A percentile compares a stretch with the other conserved stretches of the same genome.
Evolutionary conservation across 2,329 filamentous ascomycete genomes (phyloP).

Genomic region (Byssoonygena ceratinophila): DNA sequence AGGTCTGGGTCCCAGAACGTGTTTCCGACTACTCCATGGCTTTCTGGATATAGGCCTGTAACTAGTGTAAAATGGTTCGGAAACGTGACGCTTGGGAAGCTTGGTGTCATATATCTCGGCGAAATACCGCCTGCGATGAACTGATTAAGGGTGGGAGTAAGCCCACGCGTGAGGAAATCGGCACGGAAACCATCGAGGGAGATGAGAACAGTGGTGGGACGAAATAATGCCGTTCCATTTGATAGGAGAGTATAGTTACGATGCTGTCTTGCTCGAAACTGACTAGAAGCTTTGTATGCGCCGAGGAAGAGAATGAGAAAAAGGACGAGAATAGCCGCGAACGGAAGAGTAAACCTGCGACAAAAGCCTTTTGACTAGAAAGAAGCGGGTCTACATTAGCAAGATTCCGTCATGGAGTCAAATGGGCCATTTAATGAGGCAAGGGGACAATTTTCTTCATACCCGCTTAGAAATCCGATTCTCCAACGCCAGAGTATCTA

Average conservation of each 20-base stretch:
- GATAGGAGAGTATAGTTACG: slow-evolving; percentile 33
- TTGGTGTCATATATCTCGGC: slow-evolving; percentile 83
- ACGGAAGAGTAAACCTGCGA: slow-evolving; percentile 31
- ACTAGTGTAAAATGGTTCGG: slow-evolving; percentile 92
- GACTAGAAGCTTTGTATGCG: slow-evolving; percentile 46
- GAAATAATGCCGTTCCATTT: slow-evolving; percentile 83
- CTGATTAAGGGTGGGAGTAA: slow-evolving; percentile 71
- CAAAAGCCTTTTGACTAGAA: slow-evolving; percentile 17
- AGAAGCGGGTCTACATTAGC: background rate
- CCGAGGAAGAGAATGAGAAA: slow-evolving; percentile 48
- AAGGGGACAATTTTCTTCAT: slow-evolving; percentile 8
- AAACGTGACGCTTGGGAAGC: slow-evolving; percentile 93
- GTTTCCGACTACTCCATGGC: slow-evolving; percentile 87
- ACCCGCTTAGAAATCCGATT: slow-evolving; percentile 25
- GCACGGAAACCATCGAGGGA: slow-evolving; percentile 93
- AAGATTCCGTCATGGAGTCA: background rate
- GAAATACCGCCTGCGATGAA: slow-evolving; percentile 78
- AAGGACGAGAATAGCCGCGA: slow-evolving; percentile 40
- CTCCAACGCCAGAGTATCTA: slow-evolving; percentile 37
- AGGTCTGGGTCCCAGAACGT: slow-evolving; percentile 80
- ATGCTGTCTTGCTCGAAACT: slow-evolving; percentile 24
- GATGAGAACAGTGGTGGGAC: slow-evolving; percentile 83
- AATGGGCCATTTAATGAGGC: background rate
- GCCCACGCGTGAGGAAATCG: slow-evolving; percentile 72
- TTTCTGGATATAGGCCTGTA: slow-evolving; percentile 84